Percentiles rank a stretch among this genome's conserved stretches.
Evolutionary conservation across 2,329 filamentous ascomycete genomes (phyloP).

Genomic region (Lasiodiplodia sp.): DNA sequence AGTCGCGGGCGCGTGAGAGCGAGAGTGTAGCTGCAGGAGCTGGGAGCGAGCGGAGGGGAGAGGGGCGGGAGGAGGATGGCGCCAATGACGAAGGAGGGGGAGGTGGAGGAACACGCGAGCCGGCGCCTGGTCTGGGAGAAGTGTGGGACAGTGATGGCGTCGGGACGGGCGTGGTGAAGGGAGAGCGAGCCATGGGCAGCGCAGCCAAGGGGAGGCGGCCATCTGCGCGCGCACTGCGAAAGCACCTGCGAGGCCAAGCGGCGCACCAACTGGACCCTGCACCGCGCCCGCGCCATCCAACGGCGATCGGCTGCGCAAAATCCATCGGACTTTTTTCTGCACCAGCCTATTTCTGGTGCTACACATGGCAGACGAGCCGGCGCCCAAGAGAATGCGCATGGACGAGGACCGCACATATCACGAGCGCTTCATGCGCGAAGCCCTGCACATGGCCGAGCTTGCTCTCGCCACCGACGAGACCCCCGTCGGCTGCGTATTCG

Average conservation of each 20-base stretch:
- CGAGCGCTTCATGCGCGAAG: constrained; percentile 80
- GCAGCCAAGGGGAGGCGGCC: constrained; percentile 20
- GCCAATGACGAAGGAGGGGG: constrained; percentile 20
- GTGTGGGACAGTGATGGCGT: constrained; percentile 11
- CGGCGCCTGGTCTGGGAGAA: constrained; percentile 24
- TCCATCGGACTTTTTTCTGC: constrained; percentile 21
- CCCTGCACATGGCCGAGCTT: constrained; percentile 86
- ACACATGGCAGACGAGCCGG: constrained; percentile 14
- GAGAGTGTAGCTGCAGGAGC: constrained; percentile 21
- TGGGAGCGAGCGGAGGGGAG: constrained; percentile 17
- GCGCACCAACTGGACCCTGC: constrained; percentile 17
- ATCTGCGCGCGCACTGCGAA: constrained; percentile 2
- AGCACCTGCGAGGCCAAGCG: neutral
- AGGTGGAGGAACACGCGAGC: constrained; percentile 23
- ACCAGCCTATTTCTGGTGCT: constrained; percentile 13
- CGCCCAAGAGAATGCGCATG: constrained; percentile 16
- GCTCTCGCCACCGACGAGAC: constrained; percentile 89
- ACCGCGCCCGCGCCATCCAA: constrained; percentile 15
- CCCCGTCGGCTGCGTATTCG: constrained; percentile 94
- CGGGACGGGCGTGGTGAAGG: constrained; percentile 20
- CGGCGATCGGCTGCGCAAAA: constrained; percentile 24
- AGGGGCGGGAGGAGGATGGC: neutral
- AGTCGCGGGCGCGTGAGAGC: constrained; percentile 14
- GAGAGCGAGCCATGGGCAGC: constrained; percentile 21
- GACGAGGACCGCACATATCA: constrained; percentile 43